Evolutionary conservation across 2,329 filamentous ascomycete species (phyloP), one percentile per base, ranked within the genome.

Genomic region (Cercospora nicotianae): DNA sequence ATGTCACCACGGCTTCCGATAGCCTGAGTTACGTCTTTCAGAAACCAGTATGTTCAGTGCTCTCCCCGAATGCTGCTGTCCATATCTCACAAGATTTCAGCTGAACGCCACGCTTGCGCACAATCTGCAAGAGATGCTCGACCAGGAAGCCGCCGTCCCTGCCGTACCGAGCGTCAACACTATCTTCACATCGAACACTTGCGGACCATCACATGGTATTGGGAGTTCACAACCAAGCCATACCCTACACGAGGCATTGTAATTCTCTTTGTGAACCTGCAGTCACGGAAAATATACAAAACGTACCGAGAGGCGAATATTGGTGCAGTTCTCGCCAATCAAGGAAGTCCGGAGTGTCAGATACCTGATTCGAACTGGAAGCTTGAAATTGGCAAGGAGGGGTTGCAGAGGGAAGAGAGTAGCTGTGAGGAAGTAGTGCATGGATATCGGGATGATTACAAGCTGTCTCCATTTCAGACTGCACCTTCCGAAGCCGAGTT

Each of bases 131-230:
- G 63, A 71, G 31, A 65, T 72, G 33, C 68, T 72, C 23, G 45
- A 65, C 13, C 70, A 72, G 53, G 69, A 72, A 64, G 59, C 65
- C 13, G 42, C 69, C 8, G 64, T 69, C 0, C 67, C 67, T 16
- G 31, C 66, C 7, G 66, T 68, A 1, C 63, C 42, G 16, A 48
- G 42, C 13, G 63, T 72, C 39, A 67, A 59, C 26, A 70, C 70
- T 16, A 65, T 72, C 61, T 72, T 70, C 62, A 58, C 67, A 10
- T 57, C 65, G 5, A 61, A 71, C 45, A 71, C 60, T 57, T 72
- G 70, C 23, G 70, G 71, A 70, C 64, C 9, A 71, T 71, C n/a
- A 71, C 70, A n/a, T 72, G 69, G 69, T 72, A 71, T 30, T 72
- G 68, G 65, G 69, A 72, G 28, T 69, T 72, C 42, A 62, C 42